Percentiles rank a stretch among this genome's conserved stretches.
phyloP scores from a whole-genome alignment of 140 eudicot species.

The Anethum foeniculum region DNA sequence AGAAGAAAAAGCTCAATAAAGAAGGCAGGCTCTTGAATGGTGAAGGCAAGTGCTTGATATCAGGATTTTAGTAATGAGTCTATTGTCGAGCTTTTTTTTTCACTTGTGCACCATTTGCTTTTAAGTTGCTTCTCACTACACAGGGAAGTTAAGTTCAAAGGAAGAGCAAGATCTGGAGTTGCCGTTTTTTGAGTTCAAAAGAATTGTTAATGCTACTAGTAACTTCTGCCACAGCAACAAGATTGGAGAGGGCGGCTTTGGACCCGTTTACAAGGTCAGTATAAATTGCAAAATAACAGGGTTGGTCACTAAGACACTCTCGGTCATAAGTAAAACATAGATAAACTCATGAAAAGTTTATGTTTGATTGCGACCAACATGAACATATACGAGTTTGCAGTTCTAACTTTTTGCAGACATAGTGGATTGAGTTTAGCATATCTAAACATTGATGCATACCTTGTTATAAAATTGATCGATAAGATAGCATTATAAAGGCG shows the following conservation, averaged over 20 bases:
- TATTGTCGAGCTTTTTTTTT: background rate
- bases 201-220: conserved; percentile 18
- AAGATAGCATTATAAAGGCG: background rate
- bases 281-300: background rate
- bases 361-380: background rate
- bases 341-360: background rate
- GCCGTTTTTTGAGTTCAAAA: conserved; percentile 21
- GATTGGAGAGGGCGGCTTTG: conserved; percentile 30
- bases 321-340: background rate
- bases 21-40: background rate
- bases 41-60: background rate
- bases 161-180: conserved; percentile 19
- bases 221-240: conserved; percentile 22
- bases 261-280: conserved; percentile 32
- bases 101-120: background rate
- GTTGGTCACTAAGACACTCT: background rate
- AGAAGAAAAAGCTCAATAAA: background rate
- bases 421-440: background rate
- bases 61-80: background rate
- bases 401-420: background rate
- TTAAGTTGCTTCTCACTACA: background rate
- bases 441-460: background rate
- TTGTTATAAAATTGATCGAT: background rate
- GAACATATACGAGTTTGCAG: background rate
- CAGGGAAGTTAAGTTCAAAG: conserved; percentile 4